Evolutionary conservation across 352 stramenopile genomes (phyloP), one percentile per base, ranked within the genome.

Genomic region (Blastocystis sp.): DNA sequence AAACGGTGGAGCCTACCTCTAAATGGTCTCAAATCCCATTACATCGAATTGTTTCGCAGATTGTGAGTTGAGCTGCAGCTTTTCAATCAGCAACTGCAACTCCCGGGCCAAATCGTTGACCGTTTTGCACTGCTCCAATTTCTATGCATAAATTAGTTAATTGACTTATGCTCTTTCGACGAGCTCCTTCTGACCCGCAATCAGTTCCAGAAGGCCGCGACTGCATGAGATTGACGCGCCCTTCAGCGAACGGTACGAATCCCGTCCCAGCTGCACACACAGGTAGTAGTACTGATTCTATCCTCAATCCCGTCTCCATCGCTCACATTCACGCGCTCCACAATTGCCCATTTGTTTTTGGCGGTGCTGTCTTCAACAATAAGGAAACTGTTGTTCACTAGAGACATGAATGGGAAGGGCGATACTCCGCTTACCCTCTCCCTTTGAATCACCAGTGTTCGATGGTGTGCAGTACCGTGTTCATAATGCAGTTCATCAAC

Each of bases 101-200:
- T 84, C 74, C 53, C 56, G 53, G 43, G 74, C 74, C 9, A 84
- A 84, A 38, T 84, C 74, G 52, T 48, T 23, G 23, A 84, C 2
- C 7, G 45, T 67, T 40, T 66, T 40, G 61, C 74, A 84, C 17
- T 84, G 56, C 21, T 67, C 21, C 21, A 84, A 48, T 84, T 67
- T 84, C 74, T 84, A 52, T 56, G 45, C 17, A 60, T 10, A 60
- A 38, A 17, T 17, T 38, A 14, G 23, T 7, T 61, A 10, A 40
- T 17, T 1, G 1, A 61, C 41, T 7, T 23, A 2, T 61, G 60
- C 66, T 1, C 38, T 66, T 28, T 84, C 19, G 17, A 84, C 40
- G 19, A 70, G 10, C 11, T 19, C 17, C 21, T 70, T 23, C 48
- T 67, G 17, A 40, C 45, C 53, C 48, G n/a, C 23, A 17, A 84